These are phyloP conservation scores for Saccharomycopsis hybrid DNA, from an alignment of 1,139 yeast species.

Conservation along the genomic window DNA sequence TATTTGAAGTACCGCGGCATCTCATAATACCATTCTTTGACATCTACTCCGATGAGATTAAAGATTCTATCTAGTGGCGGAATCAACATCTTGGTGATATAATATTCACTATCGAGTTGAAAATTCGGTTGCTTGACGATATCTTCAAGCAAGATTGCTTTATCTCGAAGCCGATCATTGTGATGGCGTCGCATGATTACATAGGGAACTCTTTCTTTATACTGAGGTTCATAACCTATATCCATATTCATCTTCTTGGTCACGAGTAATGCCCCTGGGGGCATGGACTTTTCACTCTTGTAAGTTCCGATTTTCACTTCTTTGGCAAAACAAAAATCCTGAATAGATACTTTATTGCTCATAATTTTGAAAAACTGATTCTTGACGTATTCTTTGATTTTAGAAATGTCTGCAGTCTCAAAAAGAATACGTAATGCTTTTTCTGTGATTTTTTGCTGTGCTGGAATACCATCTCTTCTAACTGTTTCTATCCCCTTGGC, in stretches of 20 bases:
- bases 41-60: constrained; percentile 75
- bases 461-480: constrained; percentile 89
- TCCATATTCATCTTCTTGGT: constrained; percentile 56
- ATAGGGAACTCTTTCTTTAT: constrained; percentile 82
- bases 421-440: constrained; percentile 61
- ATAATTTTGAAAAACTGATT: constrained; percentile 62
- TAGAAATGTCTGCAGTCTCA: constrained; percentile 63
- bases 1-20: constrained; percentile 42
- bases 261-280: constrained; percentile 88
- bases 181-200: constrained; percentile 46
- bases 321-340: constrained; percentile 87
- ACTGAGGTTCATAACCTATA: constrained; percentile 75
- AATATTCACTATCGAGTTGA: constrained; percentile 69
- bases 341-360: constrained; percentile 53
- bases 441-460: constrained; percentile 79
- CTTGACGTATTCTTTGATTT: constrained; percentile 58
- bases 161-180: constrained; percentile 57
- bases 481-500: constrained; percentile 97
- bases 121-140: constrained; percentile 43
- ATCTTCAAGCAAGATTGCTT: constrained; percentile 76
- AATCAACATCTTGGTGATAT: constrained; percentile 71
- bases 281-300: constrained; percentile 62
- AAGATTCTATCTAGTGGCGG: constrained; percentile 89
- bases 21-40: constrained; percentile 70
- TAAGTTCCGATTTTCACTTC: constrained; percentile 84